Conservation (phyloP, 257 asterid species). For the Perilla frutescens region DNA sequence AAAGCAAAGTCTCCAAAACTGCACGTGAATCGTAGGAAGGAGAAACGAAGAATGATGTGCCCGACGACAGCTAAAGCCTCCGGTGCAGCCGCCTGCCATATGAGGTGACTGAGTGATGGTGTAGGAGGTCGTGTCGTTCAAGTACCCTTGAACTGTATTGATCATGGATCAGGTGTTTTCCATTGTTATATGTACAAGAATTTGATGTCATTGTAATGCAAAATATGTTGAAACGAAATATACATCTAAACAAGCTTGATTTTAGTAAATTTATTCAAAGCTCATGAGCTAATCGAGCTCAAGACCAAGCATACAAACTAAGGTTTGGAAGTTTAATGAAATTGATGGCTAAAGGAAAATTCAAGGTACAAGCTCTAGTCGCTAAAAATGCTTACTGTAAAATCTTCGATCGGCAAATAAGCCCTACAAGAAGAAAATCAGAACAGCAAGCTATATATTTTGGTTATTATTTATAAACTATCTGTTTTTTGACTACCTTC, state of each 20-base stretch:
- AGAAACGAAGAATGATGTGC: conserved; percentile 53
- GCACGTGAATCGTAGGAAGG: conserved; percentile 57
- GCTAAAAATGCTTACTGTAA: not conserved
- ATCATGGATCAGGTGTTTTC: not conserved
- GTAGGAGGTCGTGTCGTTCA: conserved; percentile 37
- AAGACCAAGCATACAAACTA: no score
- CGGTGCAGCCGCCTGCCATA: conserved; percentile 61
- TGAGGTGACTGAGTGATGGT: conserved; percentile 54
- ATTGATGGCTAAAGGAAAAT: no score
- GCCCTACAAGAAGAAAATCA: not conserved
- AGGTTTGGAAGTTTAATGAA: no score
- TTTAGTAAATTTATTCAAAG: no score
- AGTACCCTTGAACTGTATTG: conserved; percentile 53
- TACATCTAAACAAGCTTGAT: no score
- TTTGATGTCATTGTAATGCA: not conserved
- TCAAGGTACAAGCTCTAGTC: no score
- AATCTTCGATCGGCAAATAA: not conserved
- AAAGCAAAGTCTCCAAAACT: conserved; percentile 84
- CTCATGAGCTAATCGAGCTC: no score
- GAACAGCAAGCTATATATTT: not conserved
- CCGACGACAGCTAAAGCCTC: conserved; percentile 45
- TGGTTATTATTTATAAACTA: not conserved
- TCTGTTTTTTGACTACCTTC: conserved; percentile 34
- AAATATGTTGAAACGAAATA: no score
- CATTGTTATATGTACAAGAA: not conserved